phyloP scores from a whole-genome alignment of 2,329 filamentous ascomycete genomes.

The Phyllosticta citriasiana region DNA sequence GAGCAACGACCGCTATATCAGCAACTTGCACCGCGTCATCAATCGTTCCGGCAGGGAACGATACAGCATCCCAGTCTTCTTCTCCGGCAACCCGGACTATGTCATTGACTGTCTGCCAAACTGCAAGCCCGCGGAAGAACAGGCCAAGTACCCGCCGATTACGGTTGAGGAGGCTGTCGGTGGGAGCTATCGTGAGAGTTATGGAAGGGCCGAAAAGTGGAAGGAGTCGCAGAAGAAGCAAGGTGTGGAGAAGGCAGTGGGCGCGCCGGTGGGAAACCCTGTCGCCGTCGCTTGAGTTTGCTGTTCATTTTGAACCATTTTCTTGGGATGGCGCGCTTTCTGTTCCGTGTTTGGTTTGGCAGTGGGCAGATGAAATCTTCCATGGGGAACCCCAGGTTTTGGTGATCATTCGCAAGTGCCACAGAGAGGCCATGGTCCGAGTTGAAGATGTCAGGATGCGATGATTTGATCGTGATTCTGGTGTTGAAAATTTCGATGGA shows the following conservation, averaged over 20 bases:
- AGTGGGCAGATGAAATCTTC: not conserved
- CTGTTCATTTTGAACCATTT: not conserved
- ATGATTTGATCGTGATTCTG: not conserved
- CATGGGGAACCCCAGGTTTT: not conserved
- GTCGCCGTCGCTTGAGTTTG: slow-evolving; percentile 7
- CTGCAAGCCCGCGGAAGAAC: slow-evolving; percentile 27
- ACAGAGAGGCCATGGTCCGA: not conserved
- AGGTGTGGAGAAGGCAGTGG: not conserved
- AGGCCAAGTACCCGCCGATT: slow-evolving; percentile 32
- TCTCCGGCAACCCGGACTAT: slow-evolving; percentile 35
- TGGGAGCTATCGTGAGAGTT: slow-evolving; percentile 33
- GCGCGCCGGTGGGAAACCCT: not conserved
- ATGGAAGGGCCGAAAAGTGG: slow-evolving; percentile 32
- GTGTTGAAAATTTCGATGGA: not conserved
- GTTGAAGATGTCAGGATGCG: not conserved
- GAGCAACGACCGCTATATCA: slow-evolving; percentile 34
- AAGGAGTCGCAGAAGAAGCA: slow-evolving; percentile 17
- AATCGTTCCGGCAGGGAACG: slow-evolving; percentile 30
- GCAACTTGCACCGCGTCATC: slow-evolving; percentile 33
- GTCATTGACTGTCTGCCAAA: slow-evolving; percentile 34
- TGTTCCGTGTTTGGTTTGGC: not conserved
- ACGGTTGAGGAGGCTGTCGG: slow-evolving; percentile 34
- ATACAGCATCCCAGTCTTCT: slow-evolving; percentile 35
- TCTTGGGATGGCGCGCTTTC: not conserved
- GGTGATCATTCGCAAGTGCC: not conserved